Percentiles rank a stretch among this genome's conserved stretches.
phyloP scores from a whole-genome alignment of 441 rosid genomes.

The Flueggea neowawraea region DNA sequence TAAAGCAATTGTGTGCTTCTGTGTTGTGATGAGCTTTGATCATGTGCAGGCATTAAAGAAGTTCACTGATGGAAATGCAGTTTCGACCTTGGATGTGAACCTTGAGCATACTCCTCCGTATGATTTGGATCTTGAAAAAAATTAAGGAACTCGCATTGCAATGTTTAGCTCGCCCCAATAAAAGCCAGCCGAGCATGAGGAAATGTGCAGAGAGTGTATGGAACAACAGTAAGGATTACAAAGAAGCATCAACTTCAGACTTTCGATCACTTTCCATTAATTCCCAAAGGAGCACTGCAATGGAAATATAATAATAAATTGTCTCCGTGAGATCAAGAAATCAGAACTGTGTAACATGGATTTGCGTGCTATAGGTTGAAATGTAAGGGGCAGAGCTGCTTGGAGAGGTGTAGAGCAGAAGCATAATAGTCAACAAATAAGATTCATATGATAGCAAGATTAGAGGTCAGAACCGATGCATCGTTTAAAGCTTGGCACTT shows the following conservation, averaged over 20 bases:
- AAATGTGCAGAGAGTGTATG: constrained; percentile 85
- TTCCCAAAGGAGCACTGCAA: constrained; percentile 30
- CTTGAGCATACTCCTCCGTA: constrained; percentile 45
- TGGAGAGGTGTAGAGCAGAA: too few relatives aligned
- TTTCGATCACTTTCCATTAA: constrained; percentile 24
- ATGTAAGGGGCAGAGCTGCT: too few relatives aligned
- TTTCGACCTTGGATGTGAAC: constrained; percentile 60
- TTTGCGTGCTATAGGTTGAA: too few relatives aligned
- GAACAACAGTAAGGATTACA: constrained; percentile 81
- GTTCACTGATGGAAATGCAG: constrained; percentile 62
- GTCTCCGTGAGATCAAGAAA: too few relatives aligned
- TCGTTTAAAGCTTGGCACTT: too few relatives aligned
- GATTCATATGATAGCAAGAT: too few relatives aligned
- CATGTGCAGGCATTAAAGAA: constrained; percentile 71
- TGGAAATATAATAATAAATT: background rate
- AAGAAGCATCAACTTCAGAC: constrained; percentile 40
- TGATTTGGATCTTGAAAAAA: constrained; percentile 58
- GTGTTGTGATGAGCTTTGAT: constrained; percentile 12
- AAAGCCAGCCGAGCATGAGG: constrained; percentile 78
- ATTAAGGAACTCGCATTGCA: constrained; percentile 71
- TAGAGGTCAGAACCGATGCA: too few relatives aligned
- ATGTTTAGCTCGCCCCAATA: constrained; percentile 74
- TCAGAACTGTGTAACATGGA: too few relatives aligned
- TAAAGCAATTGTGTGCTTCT: background rate
- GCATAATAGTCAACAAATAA: too few relatives aligned